Evolutionary conservation across 208 protist species (phyloP).

Genomic region (Leishmania mexicana): DNA sequence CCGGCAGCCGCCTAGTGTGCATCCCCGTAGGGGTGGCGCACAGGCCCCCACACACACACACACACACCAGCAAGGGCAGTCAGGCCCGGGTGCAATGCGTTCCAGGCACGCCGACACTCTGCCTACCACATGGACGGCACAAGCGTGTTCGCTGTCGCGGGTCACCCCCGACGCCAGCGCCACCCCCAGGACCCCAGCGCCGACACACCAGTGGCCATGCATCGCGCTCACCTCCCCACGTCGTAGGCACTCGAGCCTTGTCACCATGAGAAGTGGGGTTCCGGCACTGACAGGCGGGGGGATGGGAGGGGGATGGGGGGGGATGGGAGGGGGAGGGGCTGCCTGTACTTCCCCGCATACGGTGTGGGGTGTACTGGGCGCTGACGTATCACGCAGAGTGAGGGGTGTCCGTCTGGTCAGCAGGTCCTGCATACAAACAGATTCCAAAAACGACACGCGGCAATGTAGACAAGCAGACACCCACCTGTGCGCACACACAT

Average conservation of each 20-base stretch:
- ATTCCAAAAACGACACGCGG: no score
- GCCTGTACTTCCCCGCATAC: neutral
- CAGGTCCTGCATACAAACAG: neutral
- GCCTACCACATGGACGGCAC: neutral
- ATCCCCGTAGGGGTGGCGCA: neutral
- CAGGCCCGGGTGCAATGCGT: neutral
- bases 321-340: neutral
- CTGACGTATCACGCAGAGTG: neutral
- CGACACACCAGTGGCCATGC: neutral
- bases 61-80: neutral
- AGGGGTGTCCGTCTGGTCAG: neutral
- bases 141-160: neutral
- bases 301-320: no score
- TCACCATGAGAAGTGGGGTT: neutral
- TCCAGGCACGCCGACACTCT: neutral
- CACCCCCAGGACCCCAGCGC: neutral
- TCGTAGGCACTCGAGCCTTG: neutral
- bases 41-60: no score
- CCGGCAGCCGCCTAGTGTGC: neutral
- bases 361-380: no score
- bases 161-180: neutral
- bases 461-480: neutral
- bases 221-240: neutral
- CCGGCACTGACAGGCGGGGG: neutral
- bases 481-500: neutral